A percentile compares a stretch with the other conserved stretches of the same genome.
These are phyloP conservation scores for Triticum timopheevii DNA, from an alignment of 176 grass and related monocot genomes.

Conservation along the genomic window DNA sequence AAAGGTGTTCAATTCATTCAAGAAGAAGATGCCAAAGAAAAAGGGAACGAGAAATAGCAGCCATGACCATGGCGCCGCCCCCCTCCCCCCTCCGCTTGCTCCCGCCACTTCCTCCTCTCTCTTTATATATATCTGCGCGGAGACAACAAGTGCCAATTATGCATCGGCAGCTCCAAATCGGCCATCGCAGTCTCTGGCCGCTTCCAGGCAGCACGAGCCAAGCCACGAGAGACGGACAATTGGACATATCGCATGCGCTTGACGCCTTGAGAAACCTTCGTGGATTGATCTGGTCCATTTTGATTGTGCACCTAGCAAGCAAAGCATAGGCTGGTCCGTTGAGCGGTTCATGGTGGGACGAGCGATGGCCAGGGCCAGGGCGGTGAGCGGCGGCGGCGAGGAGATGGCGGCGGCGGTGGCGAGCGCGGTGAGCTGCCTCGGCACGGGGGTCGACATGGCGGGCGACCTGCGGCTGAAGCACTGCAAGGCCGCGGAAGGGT, in stretches of 20 bases:
- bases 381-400: not conserved
- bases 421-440: slow-evolving; percentile 60
- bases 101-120: not conserved
- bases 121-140: not conserved
- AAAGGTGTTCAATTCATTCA: not conserved
- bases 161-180: not conserved
- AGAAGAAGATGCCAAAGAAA: not conserved
- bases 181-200: not conserved
- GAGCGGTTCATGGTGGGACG: not conserved
- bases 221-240: not conserved
- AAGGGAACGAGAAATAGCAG: slow-evolving; percentile 34
- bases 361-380: slow-evolving; percentile 16
- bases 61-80: slow-evolving; percentile 14
- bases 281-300: not conserved
- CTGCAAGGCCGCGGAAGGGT: slow-evolving; percentile 53
- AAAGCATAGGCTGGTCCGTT: not conserved
- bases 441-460: slow-evolving; percentile 73
- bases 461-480: slow-evolving; percentile 72
- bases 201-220: not conserved
- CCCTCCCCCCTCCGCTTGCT: not conserved
- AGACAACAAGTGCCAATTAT: not conserved
- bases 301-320: not conserved
- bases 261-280: not conserved
- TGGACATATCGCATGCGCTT: not conserved
- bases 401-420: slow-evolving; percentile 31